Base-by-base conservation (phyloP, 805 yeast species). In the Candida fluviatilis region DNA sequence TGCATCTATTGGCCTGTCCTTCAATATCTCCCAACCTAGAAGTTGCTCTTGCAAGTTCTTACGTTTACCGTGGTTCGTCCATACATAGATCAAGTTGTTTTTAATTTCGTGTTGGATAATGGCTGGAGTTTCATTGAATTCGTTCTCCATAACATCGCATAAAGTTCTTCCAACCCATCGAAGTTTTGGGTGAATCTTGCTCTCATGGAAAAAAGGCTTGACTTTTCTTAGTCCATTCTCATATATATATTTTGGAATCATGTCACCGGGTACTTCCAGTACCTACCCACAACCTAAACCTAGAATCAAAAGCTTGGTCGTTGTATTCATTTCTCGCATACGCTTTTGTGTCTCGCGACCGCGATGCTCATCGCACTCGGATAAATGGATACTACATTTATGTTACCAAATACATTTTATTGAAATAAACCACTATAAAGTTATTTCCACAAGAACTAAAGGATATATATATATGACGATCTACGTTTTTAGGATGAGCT, bases 101-200 rank as follows among this genome's bases (percentile, higher is more conserved):
- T 38, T 42, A 12, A 68, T 52, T 18, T 60, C 69, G 3, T 43
- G 31, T 18, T 45, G 38, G 11, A 65, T 50, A 6, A 51, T 47
- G 0, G 48, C 48, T 8, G 36, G 46, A 4, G 41, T 34, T 31
- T 63, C 68, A 18, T 70, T 70, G 26, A 68, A 57, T 40, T 68
- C 73, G 3, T 39, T 21, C 5, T 49, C 46, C 27, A 57, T 60
- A 2, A 67, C 55, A 5, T 65, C 64, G 1, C 52, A 25, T 2
- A 63, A 39, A 12, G 69, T 57, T 14, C 47, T 45, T 2, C 62
- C 67, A 14, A 51, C 48, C 73, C 73, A 68, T 18, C 73, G 52
- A 10, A 50, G 50, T 41, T 68, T 68, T n/a, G 55, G 64, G 18
- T 57, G 57, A 1, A 71, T 66, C 24, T 50, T 47, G 43, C 46